Percentiles rank a stretch among this genome's conserved stretches.
phyloP scores from a whole-genome alignment of 2,329 filamentous ascomycete species.

The Xylaria arbuscula region DNA sequence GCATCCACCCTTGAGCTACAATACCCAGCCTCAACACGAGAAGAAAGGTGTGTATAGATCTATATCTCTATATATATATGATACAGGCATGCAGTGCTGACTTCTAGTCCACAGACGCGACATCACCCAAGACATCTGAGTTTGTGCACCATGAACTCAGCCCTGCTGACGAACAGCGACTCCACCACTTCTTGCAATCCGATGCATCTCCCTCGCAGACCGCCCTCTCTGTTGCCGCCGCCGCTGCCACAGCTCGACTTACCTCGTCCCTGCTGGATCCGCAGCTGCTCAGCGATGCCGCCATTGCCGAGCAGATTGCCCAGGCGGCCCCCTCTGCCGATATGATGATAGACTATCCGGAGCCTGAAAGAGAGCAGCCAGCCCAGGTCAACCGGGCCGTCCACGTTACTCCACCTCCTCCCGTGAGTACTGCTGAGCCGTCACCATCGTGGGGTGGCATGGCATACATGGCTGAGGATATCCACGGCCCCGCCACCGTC shows the following conservation, averaged over 20 bases:
- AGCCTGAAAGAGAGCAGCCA: conserved; percentile 37
- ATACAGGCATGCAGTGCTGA: conserved; percentile 25
- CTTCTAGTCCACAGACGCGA: conserved; percentile 31
- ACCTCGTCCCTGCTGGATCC: conserved; percentile 67
- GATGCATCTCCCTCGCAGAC: conserved; percentile 57
- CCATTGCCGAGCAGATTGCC: conserved; percentile 38
- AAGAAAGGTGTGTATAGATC: conserved; percentile 52
- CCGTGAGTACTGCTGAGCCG: conserved; percentile 31
- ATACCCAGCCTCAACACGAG: conserved; percentile 52
- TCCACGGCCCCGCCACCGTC: conserved; percentile 48
- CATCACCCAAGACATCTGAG: conserved; percentile 34
- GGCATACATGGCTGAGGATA: conserved; percentile 49
- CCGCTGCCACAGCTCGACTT: conserved; percentile 67
- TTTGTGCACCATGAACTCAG: conserved; percentile 48
- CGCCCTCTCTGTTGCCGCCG: conserved; percentile 66
- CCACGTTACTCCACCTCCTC: conserved; percentile 27
- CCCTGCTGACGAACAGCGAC: conserved; percentile 60
- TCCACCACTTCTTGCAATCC: conserved; percentile 58
- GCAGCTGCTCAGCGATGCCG: conserved; percentile 51
- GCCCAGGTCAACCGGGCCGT: conserved; percentile 10
- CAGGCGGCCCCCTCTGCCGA: conserved; percentile 40
- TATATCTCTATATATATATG: neutral
- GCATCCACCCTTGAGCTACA: conserved; percentile 64
- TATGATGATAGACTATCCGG: conserved; percentile 48
- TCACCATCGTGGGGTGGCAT: conserved; percentile 48